phyloP scores from a whole-genome alignment of 2,329 filamentous ascomycete genomes.

The Colletotrichum aenigma region DNA sequence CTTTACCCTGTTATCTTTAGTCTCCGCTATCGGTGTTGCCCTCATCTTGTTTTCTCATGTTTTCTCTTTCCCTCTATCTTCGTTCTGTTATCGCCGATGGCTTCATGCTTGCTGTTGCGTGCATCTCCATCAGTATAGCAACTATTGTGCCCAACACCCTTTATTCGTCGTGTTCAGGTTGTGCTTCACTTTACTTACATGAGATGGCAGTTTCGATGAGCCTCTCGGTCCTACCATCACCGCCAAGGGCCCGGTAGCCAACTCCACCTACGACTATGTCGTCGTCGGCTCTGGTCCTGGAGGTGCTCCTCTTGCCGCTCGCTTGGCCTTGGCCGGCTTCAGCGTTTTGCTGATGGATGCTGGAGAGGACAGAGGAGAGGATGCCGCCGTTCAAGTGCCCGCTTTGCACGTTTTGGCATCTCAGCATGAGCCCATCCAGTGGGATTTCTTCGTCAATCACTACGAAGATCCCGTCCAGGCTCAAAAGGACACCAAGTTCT shows the following conservation, averaged over 20 bases:
- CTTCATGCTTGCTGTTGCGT: neutral
- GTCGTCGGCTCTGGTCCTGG: slow-evolving; percentile 67
- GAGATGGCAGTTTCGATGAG: neutral
- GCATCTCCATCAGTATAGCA: neutral
- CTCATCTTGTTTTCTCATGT: neutral
- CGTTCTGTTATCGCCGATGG: neutral
- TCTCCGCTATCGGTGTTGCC: neutral
- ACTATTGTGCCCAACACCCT: neutral
- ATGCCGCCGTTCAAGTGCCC: slow-evolving; percentile 25
- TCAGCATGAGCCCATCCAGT: slow-evolving; percentile 29
- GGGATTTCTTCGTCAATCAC: slow-evolving; percentile 68
- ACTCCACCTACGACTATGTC: slow-evolving; percentile 59
- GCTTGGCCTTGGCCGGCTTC: slow-evolving; percentile 63
- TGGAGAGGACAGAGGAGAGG: slow-evolving; percentile 58
- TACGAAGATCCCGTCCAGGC: slow-evolving; percentile 53
- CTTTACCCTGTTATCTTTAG: neutral
- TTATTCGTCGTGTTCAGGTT: accelerated
- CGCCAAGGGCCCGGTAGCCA: neutral
- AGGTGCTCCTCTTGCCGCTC: slow-evolving; percentile 61
- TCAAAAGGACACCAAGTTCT: slow-evolving; percentile 55
- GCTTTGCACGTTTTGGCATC: slow-evolving; percentile 17
- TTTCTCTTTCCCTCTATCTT: neutral
- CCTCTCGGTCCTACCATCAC: neutral
- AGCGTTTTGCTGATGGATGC: slow-evolving; percentile 66
- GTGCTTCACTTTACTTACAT: neutral